Evolutionary conservation across 2,329 filamentous ascomycete species (phyloP), one percentile per base, ranked within the genome.

Genomic region (Colletotrichum higginsianum): DNA sequence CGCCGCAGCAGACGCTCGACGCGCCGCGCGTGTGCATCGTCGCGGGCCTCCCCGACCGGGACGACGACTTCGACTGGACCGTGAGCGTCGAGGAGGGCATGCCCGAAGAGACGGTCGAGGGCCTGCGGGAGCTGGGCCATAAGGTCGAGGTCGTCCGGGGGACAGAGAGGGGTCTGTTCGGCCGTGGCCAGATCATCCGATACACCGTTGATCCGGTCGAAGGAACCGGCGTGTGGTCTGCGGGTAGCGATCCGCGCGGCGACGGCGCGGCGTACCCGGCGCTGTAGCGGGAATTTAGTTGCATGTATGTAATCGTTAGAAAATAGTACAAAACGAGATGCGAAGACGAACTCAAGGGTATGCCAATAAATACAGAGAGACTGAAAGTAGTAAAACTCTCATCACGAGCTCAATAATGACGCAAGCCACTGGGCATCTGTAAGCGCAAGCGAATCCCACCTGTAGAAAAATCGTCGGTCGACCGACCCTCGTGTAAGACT

Each of bases 21-120:
- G 93, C 96, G 4, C 96, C 96, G 18, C 87, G 96, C n/a, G 88
- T 98, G 75, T 98, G 95, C 77, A 94, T 98, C 71, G 92, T 92
- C 1, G 90, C 93, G 0, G 92, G 91, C 0, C 91, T 92, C 85
- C 89, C 92, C 0, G 88, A 91, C 58, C 82, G 85, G 38, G 88
- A 88, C 7, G 86, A 88, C 62, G 86, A 87, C 30, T 82, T 88
- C 16, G 90, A 92, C 74, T 86, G 86, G 77, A 91, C 86, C 0
- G 92, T 98, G 0, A 93, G 91, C 72, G 84, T 97, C 0, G 96
- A 98, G 80, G 94, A 97, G 63, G 94, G 95, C 0, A 94, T 98
- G 76, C 83, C 88, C 1, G 85, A 89, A 26, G 88, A 90, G 74
- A 91, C 93, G 1, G 85, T 94, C 0, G 86, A 92, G 65, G 92